These are phyloP conservation scores for Diaporthe amygdali DNA, from an alignment of 2,329 filamentous ascomycete genomes.

Conservation along the genomic window DNA sequence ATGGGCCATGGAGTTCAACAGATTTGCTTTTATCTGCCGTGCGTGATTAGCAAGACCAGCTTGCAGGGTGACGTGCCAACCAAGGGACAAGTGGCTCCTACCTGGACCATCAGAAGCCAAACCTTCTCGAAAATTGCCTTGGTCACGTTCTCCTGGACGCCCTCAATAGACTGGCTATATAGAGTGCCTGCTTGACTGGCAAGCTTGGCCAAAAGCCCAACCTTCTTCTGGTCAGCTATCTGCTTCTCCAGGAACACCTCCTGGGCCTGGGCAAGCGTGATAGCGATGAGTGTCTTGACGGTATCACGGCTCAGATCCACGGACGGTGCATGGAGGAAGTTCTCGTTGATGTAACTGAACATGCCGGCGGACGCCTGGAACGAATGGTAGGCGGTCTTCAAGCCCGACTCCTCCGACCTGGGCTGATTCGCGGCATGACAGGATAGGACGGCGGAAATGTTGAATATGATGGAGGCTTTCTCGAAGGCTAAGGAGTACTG, in stretches of 20 bases:
- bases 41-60: slow-evolving; percentile 26
- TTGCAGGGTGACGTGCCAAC: no score
- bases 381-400: slow-evolving; percentile 97
- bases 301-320: slow-evolving; percentile 96
- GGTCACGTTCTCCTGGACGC: slow-evolving; percentile 88
- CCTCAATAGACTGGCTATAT: slow-evolving; percentile 87
- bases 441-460: slow-evolving; percentile 95
- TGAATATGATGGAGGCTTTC: slow-evolving; percentile 99
- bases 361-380: slow-evolving; percentile 98
- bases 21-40: slow-evolving; percentile 73
- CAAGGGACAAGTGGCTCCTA: slow-evolving; percentile 44
- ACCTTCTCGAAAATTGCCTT: slow-evolving; percentile 94
- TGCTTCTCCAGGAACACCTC: slow-evolving; percentile 99
- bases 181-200: slow-evolving; percentile 89
- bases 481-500: slow-evolving; percentile 98
- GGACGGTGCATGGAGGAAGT: slow-evolving; percentile 95
- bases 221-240: slow-evolving; percentile 89
- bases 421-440: slow-evolving; percentile 95
- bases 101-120: slow-evolving; percentile 84
- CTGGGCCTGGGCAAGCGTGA: slow-evolving; percentile 95
- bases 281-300: slow-evolving; percentile 89
- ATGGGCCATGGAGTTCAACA: slow-evolving; percentile 85
- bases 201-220: slow-evolving; percentile 88
- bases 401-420: slow-evolving; percentile 85
- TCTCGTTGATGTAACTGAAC: slow-evolving; percentile 99